phyloP scores from a whole-genome alignment of 2,329 filamentous ascomycete genomes.

The Fusarium transvaalense region DNA sequence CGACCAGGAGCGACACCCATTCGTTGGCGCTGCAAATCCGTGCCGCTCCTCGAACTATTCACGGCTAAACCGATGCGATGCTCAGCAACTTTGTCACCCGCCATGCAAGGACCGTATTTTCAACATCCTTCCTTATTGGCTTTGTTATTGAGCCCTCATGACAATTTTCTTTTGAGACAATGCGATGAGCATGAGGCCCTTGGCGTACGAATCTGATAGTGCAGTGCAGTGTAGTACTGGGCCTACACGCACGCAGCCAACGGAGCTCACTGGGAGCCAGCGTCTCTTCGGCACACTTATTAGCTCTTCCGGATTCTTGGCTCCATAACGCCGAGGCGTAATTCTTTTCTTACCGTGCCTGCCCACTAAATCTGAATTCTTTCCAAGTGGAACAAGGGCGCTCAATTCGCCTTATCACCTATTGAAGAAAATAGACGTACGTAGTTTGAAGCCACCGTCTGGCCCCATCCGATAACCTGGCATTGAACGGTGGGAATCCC shows the following conservation, averaged over 20 bases:
- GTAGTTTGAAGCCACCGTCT: conserved; percentile 47
- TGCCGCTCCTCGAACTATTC: conserved; percentile 33
- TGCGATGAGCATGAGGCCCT: conserved; percentile 9
- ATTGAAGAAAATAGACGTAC: conserved; percentile 41
- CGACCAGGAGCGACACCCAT: conserved; percentile 44
- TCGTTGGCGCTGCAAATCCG: conserved; percentile 29
- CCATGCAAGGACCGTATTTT: conserved; percentile 24
- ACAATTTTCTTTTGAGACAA: conserved; percentile 20
- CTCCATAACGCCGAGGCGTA: conserved; percentile 17
- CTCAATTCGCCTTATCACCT: conserved; percentile 36
- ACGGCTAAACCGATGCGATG: conserved; percentile 26
- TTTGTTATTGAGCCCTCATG: conserved; percentile 15
- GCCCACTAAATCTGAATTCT: conserved; percentile 13
- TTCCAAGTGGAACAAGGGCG: conserved; percentile 32
- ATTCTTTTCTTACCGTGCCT: conserved; percentile 29
- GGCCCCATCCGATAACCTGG: conserved; percentile 47
- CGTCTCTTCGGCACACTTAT: conserved; percentile 14
- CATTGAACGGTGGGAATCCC: conserved; percentile 41
- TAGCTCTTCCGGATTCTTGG: conserved; percentile 34
- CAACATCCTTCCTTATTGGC: conserved; percentile 1
- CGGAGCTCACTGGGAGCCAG: conserved; percentile 3
- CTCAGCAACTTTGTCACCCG: conserved; percentile 16
- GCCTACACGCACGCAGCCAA: conserved; percentile 2
- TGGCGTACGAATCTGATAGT: conserved; percentile 5
- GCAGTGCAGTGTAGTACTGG: conserved; percentile 10